Base-by-base conservation (phyloP, 495 filamentous ascomycete species). In the Rostrohypoxylon terebratum region DNA sequence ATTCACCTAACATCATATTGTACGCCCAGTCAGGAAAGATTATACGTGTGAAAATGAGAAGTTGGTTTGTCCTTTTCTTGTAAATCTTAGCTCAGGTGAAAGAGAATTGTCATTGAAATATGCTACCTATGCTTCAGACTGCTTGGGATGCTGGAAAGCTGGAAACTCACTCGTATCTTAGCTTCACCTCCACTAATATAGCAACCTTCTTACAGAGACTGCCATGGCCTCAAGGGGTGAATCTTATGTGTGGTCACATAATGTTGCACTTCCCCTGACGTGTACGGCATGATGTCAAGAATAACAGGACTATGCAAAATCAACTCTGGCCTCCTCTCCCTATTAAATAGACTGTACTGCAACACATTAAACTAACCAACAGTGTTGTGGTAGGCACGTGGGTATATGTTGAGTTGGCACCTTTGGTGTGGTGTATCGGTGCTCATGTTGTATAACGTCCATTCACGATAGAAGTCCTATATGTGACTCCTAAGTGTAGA, bases 321-420 rank as follows among this genome's bases (percentile, higher is more conserved):
- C 1, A 33, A 6, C 28, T 10, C 3, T 54, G 2, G 23, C 25
- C 34, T 54, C 2, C 6, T 9, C 14, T 10, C 11, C 48, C 1
- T 3, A 53, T 2, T 54, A 2, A 34, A 54, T 18, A 36, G 21
- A 10, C 16, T 11, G n/a, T 7, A 36, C 3, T 10, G 20, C 28
- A 18, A 10, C 23, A 16, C 14, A 34, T 6, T 31, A 20, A 11
- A n/a, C 18, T 7, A 13, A 10, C 51, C 51, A 34, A n/a, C 31
- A 16, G 36, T 55, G 9, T 36, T 55, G 51, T 55, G 16, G 5
- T 55, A 2, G 20, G 20, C 18, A 55, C 51, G 25, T 34, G 28
- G 16, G 31, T 20, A 9, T 36, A 55, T 33, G 28, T 55, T 55
- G 51, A 20, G 51, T 36, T 55, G 51, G 28, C 51, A 55, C 11